Conservation (phyloP, 257 asterid genomes). For the Prunella vulgaris region DNA sequence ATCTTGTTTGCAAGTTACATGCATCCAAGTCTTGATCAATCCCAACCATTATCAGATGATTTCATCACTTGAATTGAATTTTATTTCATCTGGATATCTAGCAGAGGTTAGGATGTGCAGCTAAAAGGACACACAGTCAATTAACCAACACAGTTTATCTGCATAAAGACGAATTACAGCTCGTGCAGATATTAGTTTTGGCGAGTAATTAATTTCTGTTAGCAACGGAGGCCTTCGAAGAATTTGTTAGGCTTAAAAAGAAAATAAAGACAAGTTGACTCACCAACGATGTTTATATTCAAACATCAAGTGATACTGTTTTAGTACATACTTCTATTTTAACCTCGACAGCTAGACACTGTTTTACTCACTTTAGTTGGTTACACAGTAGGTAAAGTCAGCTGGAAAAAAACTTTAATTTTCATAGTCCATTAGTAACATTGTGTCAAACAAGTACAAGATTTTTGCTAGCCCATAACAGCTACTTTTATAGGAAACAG, state of each 20-base stretch:
- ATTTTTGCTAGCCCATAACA: not conserved
- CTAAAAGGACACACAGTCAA: not conserved
- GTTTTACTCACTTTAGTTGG: not conserved
- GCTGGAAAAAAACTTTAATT: not conserved
- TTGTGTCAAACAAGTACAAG: not conserved
- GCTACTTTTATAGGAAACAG: no score
- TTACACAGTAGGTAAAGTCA: not conserved
- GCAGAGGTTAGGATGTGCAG: not conserved
- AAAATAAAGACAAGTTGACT: not conserved
- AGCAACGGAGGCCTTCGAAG: not conserved
- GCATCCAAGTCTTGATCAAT: not conserved
- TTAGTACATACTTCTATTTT: not conserved
- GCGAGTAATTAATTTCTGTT: not conserved
- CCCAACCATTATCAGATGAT: not conserved
- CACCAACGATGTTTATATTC: not conserved
- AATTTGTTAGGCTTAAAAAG: not conserved
- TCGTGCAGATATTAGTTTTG: not conserved
- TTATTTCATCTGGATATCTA: not conserved
- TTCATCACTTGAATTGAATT: not conserved
- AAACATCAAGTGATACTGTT: not conserved
- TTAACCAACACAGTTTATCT: not conserved
- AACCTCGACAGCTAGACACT: not conserved
- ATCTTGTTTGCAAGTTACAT: not conserved
- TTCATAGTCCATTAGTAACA: not conserved
- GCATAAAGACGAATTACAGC: not conserved